Evolutionary conservation across 2,329 filamentous ascomycete genomes (phyloP), one percentile per base, ranked within the genome.

Genomic region (Fusarium goolgardi): DNA sequence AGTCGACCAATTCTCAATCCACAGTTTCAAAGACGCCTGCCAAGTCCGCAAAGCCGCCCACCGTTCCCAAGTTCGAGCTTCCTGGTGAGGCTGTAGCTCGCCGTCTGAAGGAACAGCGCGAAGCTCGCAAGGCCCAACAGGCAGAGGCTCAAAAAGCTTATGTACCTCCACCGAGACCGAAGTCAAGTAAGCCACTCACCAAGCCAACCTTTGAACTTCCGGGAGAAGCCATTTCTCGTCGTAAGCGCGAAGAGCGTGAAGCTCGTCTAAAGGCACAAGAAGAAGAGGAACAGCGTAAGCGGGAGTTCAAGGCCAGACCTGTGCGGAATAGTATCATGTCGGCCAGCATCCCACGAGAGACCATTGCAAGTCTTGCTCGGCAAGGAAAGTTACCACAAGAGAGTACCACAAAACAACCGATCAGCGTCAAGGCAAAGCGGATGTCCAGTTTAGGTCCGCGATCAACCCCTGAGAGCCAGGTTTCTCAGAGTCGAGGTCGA

Each of bases 301-400:
- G 88, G 56, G 86, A 90, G 71, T 90, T 90, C 80, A 90, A 89
- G 75, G 88, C 88, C 8, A 83, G 83, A 35, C 88, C 88, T 20
- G 74, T 87, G 37, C 83, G 84, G 41, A 77, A 80, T 54, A 84
- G 80, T 55, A 73, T 81, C 20, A 77, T 76, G 11, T 77, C 80
- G 3, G 76, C 77, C 45, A 75, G 81, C 8, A 66, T 81, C 6
- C 86, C 86, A 39, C 85, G 87, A 27, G 86, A 87, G 46, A 90
- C 86, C 13, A 76, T 83, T 67, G 79, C 87, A 39, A 90, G 88
- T 75, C 84, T 84, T 35, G 85, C 83, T 41, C 83, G 87, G 32
- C 84, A 84, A 69, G 82, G 76, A 63, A 84, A 82, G 66, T 70
- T 70, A n/a, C 61, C 79, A 52, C 72, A 75, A 25, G 71, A 74